A percentile compares a stretch with the other conserved stretches of the same genome.
Evolutionary conservation across 2,329 filamentous ascomycete species (phyloP).

Genomic region (Aspergillus aculeatus): DNA sequence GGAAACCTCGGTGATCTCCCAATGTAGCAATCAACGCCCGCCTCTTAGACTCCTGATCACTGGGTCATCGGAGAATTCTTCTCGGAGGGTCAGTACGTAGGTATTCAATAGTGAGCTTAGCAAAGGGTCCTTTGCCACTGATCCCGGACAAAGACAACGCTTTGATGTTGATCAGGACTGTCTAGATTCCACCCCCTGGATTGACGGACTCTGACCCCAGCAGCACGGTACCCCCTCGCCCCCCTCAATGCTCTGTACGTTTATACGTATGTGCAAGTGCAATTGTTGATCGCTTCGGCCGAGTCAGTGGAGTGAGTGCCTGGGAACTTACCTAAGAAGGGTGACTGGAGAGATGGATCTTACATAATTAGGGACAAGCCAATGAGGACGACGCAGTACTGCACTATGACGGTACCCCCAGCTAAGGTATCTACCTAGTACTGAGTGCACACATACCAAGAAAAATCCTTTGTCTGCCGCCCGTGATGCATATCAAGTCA

Average conservation of each 20-base stretch:
- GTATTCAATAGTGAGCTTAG: too few species aligned
- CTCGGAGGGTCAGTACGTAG: background rate
- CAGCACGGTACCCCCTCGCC: background rate
- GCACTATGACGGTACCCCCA: background rate
- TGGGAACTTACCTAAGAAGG: background rate
- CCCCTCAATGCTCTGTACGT: background rate
- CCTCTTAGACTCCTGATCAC: background rate
- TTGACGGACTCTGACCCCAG: background rate
- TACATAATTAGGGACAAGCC: conserved; percentile 2
- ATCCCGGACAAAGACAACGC: conserved; percentile 3
- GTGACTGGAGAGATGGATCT: background rate
- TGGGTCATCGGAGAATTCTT: conserved; percentile 5
- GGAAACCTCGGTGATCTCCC: conserved; percentile 6
- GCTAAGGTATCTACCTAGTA: background rate
- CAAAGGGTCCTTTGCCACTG: conserved; percentile 4
- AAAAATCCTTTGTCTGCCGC: background rate
- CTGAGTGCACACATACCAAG: background rate
- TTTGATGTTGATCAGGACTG: background rate
- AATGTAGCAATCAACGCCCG: conserved; percentile 12
- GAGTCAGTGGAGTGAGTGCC: conserved; percentile 11
- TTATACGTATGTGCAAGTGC: background rate
- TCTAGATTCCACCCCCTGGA: background rate
- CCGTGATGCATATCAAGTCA: background rate
- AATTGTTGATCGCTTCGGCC: conserved; percentile 11
- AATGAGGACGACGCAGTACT: background rate